A percentile compares a stretch with the other conserved stretches of the same genome.
phyloP scores from a whole-genome alignment of 2,329 filamentous ascomycete genomes.

The Corinectria fuckeliana region DNA sequence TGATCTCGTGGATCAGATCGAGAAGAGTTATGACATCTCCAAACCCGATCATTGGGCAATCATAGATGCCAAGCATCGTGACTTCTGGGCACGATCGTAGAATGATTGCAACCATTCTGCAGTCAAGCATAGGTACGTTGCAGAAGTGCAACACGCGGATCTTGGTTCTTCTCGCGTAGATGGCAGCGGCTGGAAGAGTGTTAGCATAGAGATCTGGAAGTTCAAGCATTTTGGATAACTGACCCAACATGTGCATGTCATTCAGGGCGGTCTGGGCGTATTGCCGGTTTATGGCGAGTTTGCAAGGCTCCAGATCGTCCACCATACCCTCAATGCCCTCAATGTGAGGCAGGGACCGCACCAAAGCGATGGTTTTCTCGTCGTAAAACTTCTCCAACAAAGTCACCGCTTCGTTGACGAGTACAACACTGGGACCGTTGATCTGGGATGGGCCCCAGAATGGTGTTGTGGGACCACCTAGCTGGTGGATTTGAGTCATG shows the following conservation, averaged over 20 bases:
- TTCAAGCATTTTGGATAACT: slow-evolving; percentile 16
- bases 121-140: slow-evolving; percentile 41
- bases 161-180: slow-evolving; percentile 23
- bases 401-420: not conserved
- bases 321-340: slow-evolving; percentile 1
- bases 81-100: slow-evolving; percentile 42
- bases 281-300: slow-evolving; percentile 6
- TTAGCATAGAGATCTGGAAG: slow-evolving; percentile 12
- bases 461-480: slow-evolving; percentile 9
- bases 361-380: slow-evolving; percentile 1
- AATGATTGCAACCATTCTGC: slow-evolving; percentile 44
- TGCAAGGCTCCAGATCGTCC: not conserved
- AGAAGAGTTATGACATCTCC: slow-evolving; percentile 44
- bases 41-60: slow-evolving; percentile 47
- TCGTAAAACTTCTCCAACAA: not conserved
- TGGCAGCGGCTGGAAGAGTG: slow-evolving; percentile 31
- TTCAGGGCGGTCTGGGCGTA: slow-evolving; percentile 21
- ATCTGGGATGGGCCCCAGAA: slow-evolving; percentile 6
- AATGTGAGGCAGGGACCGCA: slow-evolving; percentile 17
- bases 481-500: not conserved
- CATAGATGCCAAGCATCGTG: slow-evolving; percentile 45
- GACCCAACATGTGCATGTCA: slow-evolving; percentile 27
- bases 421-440: too few species aligned
- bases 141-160: slow-evolving; percentile 41
- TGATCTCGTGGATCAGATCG: slow-evolving; percentile 47